Base-by-base conservation (phyloP, 139 green algal genomes). In the Micromonas pusilla region DNA sequence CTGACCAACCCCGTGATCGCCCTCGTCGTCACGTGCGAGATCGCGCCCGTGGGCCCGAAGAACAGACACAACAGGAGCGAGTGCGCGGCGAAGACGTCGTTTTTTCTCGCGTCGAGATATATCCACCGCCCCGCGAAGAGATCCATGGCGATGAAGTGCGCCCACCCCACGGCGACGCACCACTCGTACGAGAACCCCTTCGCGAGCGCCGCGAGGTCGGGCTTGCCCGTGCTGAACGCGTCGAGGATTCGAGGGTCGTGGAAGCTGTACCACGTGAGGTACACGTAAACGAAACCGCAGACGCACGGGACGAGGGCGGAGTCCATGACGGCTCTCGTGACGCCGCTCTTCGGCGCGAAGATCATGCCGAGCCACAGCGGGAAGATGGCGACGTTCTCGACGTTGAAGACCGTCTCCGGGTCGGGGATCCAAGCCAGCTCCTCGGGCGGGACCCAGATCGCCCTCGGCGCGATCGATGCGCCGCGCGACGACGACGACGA, bases 121-220 rank as follows among this genome's bases (percentile, higher is more conserved):
- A 79, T 67, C 26, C 31, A 79, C 23, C 73, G 53, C 1, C 73
- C 73, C 16, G n/a, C 73, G 62, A 79, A 72, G 19, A 79, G 26
- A 4, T 79, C 73, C 62, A 64, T 52, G 60, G 73, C 73, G 52
- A 79, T 79, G 62, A 79, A 79, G 73, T 79, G 73, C 25, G 53
- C 73, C 73, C 73, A 79, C 21, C 73, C 73, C 3, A 79, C 73
- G 1, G 73, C 73, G 1, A 71, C 54, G 2, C 23, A 33, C 31
- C 16, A 36, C 30, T 52, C 31, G 31, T 57, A 73, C 57, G 52
- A 66, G 62, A 79, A 71, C 1, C 37, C 73, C 36, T 54, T 37
- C 1, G 54, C 34, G 26, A 79, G 25, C 37, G 52, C 57, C 30
- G 73, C 28, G 34, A 79, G 52, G 28, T 70, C 52, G 28, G 45